Conservation (phyloP, 2,329 filamentous ascomycete species). For the Arachnomyces sp. region DNA sequence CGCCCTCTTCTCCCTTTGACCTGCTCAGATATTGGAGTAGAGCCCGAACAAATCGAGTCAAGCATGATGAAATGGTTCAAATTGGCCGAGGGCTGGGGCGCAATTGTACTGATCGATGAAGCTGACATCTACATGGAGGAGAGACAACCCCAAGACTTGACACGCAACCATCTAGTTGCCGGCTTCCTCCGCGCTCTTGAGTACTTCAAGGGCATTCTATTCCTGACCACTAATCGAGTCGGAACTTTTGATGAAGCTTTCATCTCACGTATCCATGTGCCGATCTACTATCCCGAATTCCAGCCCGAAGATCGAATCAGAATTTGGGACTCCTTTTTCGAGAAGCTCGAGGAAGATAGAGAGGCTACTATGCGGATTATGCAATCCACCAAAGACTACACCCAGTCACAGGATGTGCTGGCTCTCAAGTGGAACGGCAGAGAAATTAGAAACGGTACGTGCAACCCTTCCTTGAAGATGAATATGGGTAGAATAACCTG, state of each 20-base stretch:
- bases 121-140: slow-evolving; percentile 37
- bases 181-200: slow-evolving; percentile 18
- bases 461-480: too few relatives aligned
- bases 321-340: too few relatives aligned
- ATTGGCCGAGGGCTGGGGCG: slow-evolving; percentile 22
- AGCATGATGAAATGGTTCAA: slow-evolving; percentile 21
- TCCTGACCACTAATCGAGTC: slow-evolving; percentile 38
- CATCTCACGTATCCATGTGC: slow-evolving; percentile 29
- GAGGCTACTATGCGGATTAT: too few relatives aligned
- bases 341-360: too few relatives aligned
- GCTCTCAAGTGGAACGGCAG: too few relatives aligned
- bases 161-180: slow-evolving; percentile 33
- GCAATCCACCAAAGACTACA: too few relatives aligned
- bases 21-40: slow-evolving; percentile 44
- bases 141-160: slow-evolving; percentile 25
- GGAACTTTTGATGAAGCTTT: slow-evolving; percentile 34
- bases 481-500: too few relatives aligned
- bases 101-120: slow-evolving; percentile 39
- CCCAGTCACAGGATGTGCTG: too few relatives aligned
- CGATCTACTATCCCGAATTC: slow-evolving; percentile 19
- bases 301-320: too few relatives aligned
- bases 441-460: too few relatives aligned
- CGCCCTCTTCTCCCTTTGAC: slow-evolving; percentile 18
- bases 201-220: slow-evolving; percentile 36
- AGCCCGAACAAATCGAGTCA: slow-evolving; percentile 19